Evolutionary conservation across 2,329 filamentous ascomycete species (phyloP), one percentile per base, ranked within the genome.

Genomic region (Xenosphaeropsis pyriputrescens): DNA sequence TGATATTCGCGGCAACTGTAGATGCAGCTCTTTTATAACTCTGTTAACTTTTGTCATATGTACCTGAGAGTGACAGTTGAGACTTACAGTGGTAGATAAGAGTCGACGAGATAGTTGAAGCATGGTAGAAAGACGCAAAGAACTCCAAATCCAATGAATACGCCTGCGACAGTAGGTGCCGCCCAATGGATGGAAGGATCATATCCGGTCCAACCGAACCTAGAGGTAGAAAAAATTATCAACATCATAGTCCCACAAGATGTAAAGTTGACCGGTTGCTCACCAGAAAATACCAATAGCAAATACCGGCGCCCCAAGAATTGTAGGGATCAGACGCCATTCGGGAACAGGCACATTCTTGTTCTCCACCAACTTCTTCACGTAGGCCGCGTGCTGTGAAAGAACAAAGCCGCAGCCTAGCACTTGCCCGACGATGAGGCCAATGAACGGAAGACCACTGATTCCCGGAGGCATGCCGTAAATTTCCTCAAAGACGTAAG

Each of bases 1-100:
- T 80, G 0, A 83, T 82, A 57, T 88, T 91, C 16, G 78, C 85
- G 4, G 85, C 85, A 40, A 93, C 75, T 15, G 83, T 85, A 13
- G 35, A 40, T 13, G 29, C 31, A 32, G 33, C 38, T n/a, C 37
- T 18, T 4, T 14, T 29, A 37, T 16, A 26, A 26, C 22, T 8
- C 22, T 9, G 22, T 26, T 11, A 26, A 9, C 4, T 26, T 26
- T 5, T 9, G 8, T 26, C 22, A 26, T 26, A 26, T 9, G 8
- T 9, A 26, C 22, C 8, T 26, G 22, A 26, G 8, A 26, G 8
- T 26, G 12, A 3, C 8, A 26, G 22, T 26, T 26, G 3, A 9
- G 12, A 26, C 22, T 26, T 26, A 26, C 22, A 32, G 16, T 18
- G 18, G 14, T 8, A 77, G 67, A 50, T 77, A 78, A n/a, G 72